These are phyloP conservation scores for Quercus glauca DNA, from an alignment of 306 rosid species.

Conservation along the genomic window DNA sequence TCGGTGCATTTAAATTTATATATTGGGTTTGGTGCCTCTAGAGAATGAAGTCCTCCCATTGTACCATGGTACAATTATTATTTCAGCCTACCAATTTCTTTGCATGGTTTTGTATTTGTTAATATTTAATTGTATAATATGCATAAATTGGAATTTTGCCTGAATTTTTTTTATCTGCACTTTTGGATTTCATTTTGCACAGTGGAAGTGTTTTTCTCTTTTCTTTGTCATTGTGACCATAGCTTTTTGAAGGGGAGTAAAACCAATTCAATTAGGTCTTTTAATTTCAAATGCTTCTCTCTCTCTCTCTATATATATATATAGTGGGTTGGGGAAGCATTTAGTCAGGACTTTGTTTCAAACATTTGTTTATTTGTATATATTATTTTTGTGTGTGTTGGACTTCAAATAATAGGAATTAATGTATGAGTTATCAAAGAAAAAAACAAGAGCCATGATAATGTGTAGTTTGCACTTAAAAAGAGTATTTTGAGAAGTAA, in stretches of 20 bases:
- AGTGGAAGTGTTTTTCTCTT: not conserved
- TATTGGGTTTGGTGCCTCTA: not conserved
- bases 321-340: too few relatives aligned
- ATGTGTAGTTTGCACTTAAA: too few relatives aligned
- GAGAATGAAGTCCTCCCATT: too few relatives aligned
- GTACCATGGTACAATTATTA: not conserved
- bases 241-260: not conserved
- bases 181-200: not conserved
- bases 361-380: too few relatives aligned
- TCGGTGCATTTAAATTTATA: not conserved
- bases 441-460: too few relatives aligned
- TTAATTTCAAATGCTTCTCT: too few relatives aligned
- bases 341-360: too few relatives aligned
- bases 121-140: not conserved
- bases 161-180: not conserved
- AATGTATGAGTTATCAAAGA: too few relatives aligned
- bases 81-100: not conserved
- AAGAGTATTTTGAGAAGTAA: slow-evolving; percentile 2
- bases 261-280: too few relatives aligned
- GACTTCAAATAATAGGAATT: too few relatives aligned
- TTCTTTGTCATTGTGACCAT: not conserved
- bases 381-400: too few relatives aligned
- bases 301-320: too few relatives aligned
- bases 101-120: not conserved
- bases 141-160: not conserved